A percentile compares a stretch with the other conserved stretches of the same genome.
phyloP scores from a whole-genome alignment of 208 protist genomes.

The Tritrichomonas foetus region DNA sequence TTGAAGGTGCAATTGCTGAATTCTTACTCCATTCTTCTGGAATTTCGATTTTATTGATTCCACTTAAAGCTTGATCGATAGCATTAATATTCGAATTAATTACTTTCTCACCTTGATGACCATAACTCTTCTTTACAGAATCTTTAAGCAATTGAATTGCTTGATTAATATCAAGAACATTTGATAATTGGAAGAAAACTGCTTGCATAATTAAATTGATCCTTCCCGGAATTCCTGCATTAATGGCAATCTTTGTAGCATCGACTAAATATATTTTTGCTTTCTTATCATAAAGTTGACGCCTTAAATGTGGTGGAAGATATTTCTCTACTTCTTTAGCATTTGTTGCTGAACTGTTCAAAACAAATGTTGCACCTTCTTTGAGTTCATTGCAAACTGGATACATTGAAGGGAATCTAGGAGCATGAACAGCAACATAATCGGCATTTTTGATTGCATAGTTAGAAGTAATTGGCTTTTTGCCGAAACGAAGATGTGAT shows the following conservation, averaged over 20 bases:
- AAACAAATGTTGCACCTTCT: neutral
- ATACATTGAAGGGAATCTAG: neutral
- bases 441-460: slow-evolving; percentile 63
- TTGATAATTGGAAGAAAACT: neutral
- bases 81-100: neutral
- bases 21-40: neutral
- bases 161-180: neutral
- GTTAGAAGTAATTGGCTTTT: slow-evolving; percentile 55
- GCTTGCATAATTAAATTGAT: neutral
- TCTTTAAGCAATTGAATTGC: neutral
- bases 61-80: neutral
- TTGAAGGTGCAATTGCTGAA: neutral
- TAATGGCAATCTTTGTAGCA: neutral
- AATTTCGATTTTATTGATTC: neutral
- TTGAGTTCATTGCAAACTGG: neutral
- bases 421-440: slow-evolving; percentile 64
- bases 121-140: neutral
- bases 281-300: neutral
- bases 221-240: neutral
- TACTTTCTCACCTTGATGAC: neutral
- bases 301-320: neutral
- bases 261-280: neutral
- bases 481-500: slow-evolving; percentile 68
- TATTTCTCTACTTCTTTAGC: neutral
- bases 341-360: neutral